Conservation (phyloP, 1,284 basidiomycete species). For the Sparassis latifolia region DNA sequence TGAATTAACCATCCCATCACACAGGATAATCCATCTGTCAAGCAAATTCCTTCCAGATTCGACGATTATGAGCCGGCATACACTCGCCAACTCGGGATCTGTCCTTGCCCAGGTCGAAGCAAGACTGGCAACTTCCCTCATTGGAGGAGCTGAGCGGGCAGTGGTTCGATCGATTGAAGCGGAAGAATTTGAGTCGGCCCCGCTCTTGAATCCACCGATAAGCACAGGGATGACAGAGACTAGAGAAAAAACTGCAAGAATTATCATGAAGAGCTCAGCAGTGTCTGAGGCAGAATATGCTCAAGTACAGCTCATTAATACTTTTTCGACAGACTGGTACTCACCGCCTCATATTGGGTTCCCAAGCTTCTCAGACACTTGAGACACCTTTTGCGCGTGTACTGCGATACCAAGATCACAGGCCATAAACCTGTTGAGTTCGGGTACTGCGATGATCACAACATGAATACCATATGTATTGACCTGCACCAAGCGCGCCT, state of each 20-base stretch:
- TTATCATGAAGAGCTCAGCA: slow-evolving; percentile 11
- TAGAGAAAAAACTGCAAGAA: slow-evolving; percentile 10
- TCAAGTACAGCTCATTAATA: background rate
- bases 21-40: too few relatives aligned
- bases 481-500: slow-evolving; percentile 20
- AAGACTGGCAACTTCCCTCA: too few relatives aligned
- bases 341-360: slow-evolving; percentile 8
- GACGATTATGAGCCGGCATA: too few relatives aligned
- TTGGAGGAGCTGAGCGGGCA: too few relatives aligned
- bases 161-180: too few relatives aligned
- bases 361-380: slow-evolving; percentile 19
- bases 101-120: too few relatives aligned
- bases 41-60: too few relatives aligned
- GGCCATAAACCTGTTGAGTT: slow-evolving; percentile 13
- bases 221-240: slow-evolving; percentile 18
- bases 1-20: too few relatives aligned
- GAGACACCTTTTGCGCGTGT: slow-evolving; percentile 22
- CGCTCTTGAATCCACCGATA: slow-evolving; percentile 16
- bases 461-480: slow-evolving; percentile 18
- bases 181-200: slow-evolving; percentile 7
- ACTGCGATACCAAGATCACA: slow-evolving; percentile 17
- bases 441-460: slow-evolving; percentile 20
- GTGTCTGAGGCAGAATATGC: slow-evolving; percentile 9
- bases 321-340: too few relatives aligned
- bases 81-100: too few relatives aligned